These are phyloP conservation scores for Hanseniaspora sp. DNA, from an alignment of 1,139 yeast genomes.

Conservation along the genomic window DNA sequence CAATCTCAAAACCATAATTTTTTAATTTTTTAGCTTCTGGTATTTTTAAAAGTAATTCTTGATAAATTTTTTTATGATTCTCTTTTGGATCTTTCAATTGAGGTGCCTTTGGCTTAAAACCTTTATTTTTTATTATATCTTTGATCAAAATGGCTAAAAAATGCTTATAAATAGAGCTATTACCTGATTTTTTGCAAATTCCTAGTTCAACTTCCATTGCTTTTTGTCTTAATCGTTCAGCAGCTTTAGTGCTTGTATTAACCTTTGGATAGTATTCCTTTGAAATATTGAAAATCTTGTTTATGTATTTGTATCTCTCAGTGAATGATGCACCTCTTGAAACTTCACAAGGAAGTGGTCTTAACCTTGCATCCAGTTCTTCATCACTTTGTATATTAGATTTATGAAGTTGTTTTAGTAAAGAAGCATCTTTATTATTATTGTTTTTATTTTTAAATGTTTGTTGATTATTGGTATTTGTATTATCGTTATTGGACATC, in stretches of 20 bases:
- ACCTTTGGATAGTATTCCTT: constrained; percentile 20
- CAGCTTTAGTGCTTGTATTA: constrained; percentile 16
- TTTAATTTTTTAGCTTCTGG: not conserved
- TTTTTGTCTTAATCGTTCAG: constrained; percentile 19
- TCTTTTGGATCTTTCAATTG: not conserved
- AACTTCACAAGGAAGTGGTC: constrained; percentile 7
- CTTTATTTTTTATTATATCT: constrained; percentile 6
- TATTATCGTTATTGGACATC: not conserved
- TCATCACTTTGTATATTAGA: not conserved
- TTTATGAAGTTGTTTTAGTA: not conserved
- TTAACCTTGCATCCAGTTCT: constrained; percentile 1
- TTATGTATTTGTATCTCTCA: constrained; percentile 26
- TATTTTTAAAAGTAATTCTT: not conserved
- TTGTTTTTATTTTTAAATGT: not conserved
- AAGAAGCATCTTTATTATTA: not conserved
- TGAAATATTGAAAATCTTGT: constrained; percentile 23
- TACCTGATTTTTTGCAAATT: constrained; percentile 16
- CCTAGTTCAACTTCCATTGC: constrained; percentile 25
- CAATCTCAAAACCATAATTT: constrained; percentile 11
- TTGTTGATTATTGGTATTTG: not conserved
- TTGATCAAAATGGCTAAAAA: constrained; percentile 7
- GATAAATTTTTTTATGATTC: not conserved
- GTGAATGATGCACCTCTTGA: constrained; percentile 25
- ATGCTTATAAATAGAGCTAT: constrained; percentile 4
- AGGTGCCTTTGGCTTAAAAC: not conserved